These are phyloP conservation scores for Cercospora berteroae DNA, from an alignment of 2,329 filamentous ascomycete species.

Conservation along the genomic window DNA sequence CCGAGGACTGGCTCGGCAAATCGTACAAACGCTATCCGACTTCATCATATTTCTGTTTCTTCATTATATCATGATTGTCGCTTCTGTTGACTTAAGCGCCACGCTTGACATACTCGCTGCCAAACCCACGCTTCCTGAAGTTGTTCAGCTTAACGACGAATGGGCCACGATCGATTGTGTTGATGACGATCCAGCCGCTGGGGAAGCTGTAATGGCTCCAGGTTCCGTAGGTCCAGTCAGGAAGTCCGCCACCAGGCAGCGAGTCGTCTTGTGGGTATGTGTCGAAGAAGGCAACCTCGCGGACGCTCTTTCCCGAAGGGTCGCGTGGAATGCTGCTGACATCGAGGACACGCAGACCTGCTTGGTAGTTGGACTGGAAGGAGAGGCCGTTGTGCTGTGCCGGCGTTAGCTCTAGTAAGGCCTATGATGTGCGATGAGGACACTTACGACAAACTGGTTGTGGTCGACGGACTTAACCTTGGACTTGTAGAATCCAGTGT, in stretches of 20 bases:
- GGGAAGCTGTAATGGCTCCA: slow-evolving; percentile 55
- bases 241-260: slow-evolving; percentile 41
- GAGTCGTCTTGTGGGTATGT: slow-evolving; percentile 52
- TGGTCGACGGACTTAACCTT: slow-evolving; percentile 41
- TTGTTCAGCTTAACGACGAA: slow-evolving; percentile 46
- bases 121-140: slow-evolving; percentile 19
- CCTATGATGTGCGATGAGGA: not conserved
- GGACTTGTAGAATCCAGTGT: slow-evolving; percentile 43
- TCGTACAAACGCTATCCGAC: not conserved
- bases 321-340: slow-evolving; percentile 42
- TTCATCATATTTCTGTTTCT: not conserved
- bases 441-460: slow-evolving; percentile 42
- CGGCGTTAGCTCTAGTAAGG: not conserved
- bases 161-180: slow-evolving; percentile 54
- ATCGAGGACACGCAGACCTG: slow-evolving; percentile 40
- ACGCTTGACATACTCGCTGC: slow-evolving; percentile 15
- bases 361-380: slow-evolving; percentile 43
- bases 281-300: slow-evolving; percentile 52
- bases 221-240: slow-evolving; percentile 37
- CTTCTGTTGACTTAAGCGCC: not conserved
- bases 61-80: not conserved
- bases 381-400: slow-evolving; percentile 34
- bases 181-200: slow-evolving; percentile 52
- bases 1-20: not conserved
- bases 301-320: slow-evolving; percentile 47